A percentile compares a stretch with the other conserved stretches of the same genome.
phyloP scores from a whole-genome alignment of 257 asterid genomes.

The Primulina tabacum region DNA sequence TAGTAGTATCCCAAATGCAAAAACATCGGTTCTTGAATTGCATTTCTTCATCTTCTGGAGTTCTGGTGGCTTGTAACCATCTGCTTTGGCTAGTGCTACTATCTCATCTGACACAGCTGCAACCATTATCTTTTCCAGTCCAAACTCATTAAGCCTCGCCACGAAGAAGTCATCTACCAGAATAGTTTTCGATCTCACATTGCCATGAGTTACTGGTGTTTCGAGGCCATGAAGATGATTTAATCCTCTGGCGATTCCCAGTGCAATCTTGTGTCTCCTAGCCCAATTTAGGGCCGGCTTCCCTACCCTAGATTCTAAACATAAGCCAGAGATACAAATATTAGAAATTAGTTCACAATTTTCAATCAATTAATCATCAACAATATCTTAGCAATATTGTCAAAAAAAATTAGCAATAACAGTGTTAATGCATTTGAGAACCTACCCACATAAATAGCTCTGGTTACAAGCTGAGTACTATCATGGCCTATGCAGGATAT shows the following conservation, averaged over 20 bases:
- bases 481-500: neutral
- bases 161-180: constrained; percentile 85
- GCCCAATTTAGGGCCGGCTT: constrained; percentile 90
- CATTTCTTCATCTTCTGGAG: constrained; percentile 90
- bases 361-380: constrained; percentile 5
- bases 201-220: constrained; percentile 87
- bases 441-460: constrained; percentile 2
- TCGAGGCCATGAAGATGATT: constrained; percentile 88
- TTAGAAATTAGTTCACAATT: neutral
- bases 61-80: constrained; percentile 95
- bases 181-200: constrained; percentile 71
- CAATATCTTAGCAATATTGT: neutral
- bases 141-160: constrained; percentile 79
- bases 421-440: neutral
- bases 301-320: constrained; percentile 78
- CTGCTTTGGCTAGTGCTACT: constrained; percentile 63
- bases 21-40: constrained; percentile 81
- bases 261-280: constrained; percentile 88
- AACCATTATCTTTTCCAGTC: constrained; percentile 88
- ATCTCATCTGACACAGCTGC: constrained; percentile 80
- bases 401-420: neutral
- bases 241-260: constrained; percentile 83
- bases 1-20: constrained; percentile 80
- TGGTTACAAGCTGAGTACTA: neutral
- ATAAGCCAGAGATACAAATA: constrained; percentile 11